These are phyloP conservation scores for Babesia caballi DNA, from an alignment of 169 alveolate species.

Conservation along the genomic window DNA sequence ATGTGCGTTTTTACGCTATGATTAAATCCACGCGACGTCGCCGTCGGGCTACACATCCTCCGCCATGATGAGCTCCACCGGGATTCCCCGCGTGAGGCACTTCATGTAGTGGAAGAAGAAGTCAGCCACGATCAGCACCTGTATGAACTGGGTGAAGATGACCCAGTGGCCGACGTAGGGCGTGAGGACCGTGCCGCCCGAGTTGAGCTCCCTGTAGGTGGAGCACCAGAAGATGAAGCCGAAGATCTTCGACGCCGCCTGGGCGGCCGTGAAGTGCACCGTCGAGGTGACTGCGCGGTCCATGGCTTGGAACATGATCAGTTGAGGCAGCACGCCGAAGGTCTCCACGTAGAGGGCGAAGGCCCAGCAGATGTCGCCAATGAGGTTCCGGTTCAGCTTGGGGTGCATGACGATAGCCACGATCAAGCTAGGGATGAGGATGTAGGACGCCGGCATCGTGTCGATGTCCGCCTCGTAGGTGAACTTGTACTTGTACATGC, in stretches of 20 bases:
- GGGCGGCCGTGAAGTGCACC: conserved; percentile 92
- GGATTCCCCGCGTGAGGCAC: conserved; percentile 83
- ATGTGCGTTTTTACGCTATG: not conserved
- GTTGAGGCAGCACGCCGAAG: conserved; percentile 88
- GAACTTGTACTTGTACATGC: conserved; percentile 76
- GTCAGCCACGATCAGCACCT: conserved; percentile 86
- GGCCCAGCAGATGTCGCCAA: conserved; percentile 85
- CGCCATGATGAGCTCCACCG: conserved; percentile 79
- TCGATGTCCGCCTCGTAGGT: conserved; percentile 82
- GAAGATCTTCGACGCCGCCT: conserved; percentile 83
- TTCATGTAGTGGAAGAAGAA: conserved; percentile 84
- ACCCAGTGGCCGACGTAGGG: conserved; percentile 89
- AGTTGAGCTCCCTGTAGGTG: conserved; percentile 84
- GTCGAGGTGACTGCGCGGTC: conserved; percentile 86
- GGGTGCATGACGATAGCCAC: conserved; percentile 88
- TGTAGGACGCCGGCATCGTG: conserved; percentile 75
- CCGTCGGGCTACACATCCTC: conserved; percentile 75
- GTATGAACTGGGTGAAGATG: conserved; percentile 81
- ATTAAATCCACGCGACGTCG: not conserved
- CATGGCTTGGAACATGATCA: conserved; percentile 87
- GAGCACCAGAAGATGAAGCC: conserved; percentile 90
- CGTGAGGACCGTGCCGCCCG: conserved; percentile 76
- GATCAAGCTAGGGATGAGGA: conserved; percentile 80
- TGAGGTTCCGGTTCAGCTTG: conserved; percentile 80
- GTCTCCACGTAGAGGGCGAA: conserved; percentile 90